Evolutionary conservation across 352 stramenopile genomes (phyloP), one percentile per base, ranked within the genome.

Genomic region (Phytophthora podocarpi): DNA sequence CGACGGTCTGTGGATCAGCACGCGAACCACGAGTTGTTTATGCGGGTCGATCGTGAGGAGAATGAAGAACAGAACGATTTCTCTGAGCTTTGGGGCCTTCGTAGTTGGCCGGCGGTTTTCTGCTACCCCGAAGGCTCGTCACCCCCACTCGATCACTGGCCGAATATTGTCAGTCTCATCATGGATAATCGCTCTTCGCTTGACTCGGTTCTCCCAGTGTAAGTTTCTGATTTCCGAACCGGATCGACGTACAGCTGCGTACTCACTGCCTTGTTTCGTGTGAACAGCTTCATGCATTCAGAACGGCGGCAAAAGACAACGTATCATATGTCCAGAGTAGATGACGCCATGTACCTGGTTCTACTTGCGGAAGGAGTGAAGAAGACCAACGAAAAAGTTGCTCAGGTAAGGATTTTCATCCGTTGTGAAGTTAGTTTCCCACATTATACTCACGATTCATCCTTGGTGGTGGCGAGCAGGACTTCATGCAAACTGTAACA

Each of bases 111-210:
- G 12, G 85, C 85, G 21, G 79, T 96, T 9, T 95, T 95, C 47
- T 91, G 80, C 52, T 96, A 92, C 45, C 87, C 87, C 11, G 78
- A 81, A 53, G 56, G 67, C 15, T 76, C 87, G 10, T 40, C 59
- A 43, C 64, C 74, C 2, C 81, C 82, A 18, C 59, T 88, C 40
- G 63, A 86, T 53, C 87, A 96, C 60, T 96, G 85, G 85, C 87
- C 87, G 2, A 96, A 96, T 41, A 78, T 96, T 13, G 71, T 96
- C 45, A 95, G 85, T 59, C 72, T 96, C 21, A 90, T 96, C 49
- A 90, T 91, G 86, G 85, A 96, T 69, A 91, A 87, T 58, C 77
- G 79, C 26, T 59, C 63, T 15, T 70, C 68, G 40, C 59, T 92
- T 49, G 74, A 87, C 45, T 76, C 78, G 6, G 74, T 77, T 41